A percentile compares a stretch with the other conserved stretches of the same genome.
phyloP scores from a whole-genome alignment of 768 basidiomycete genomes.

The Hysterangium stoloniferum region DNA sequence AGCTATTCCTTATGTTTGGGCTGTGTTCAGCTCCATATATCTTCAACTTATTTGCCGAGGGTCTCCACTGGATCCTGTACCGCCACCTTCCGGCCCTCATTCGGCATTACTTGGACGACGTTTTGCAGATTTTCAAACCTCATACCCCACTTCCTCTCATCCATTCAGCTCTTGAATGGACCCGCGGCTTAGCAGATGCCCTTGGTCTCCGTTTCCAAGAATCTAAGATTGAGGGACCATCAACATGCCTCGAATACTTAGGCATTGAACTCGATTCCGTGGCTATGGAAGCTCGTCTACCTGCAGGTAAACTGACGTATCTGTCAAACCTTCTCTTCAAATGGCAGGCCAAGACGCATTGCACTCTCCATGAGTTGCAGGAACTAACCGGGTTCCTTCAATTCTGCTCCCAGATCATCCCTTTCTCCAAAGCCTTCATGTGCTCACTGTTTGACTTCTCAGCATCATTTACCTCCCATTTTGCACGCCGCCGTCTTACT shows the following conservation, averaged over 20 bases:
- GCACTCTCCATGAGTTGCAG: too few species aligned
- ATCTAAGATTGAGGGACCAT: conserved; percentile 26
- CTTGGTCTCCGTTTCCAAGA: conserved; percentile 16
- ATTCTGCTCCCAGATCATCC: too few species aligned
- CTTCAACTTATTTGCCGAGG: conserved; percentile 33
- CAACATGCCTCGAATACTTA: too few species aligned
- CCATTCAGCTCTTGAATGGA: conserved; percentile 24
- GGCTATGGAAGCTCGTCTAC: conserved; percentile 27
- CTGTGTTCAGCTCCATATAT: conserved; percentile 29
- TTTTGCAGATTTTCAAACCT: too few species aligned
- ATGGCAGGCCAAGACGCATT: too few species aligned
- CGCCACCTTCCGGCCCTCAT: conserved; percentile 26
- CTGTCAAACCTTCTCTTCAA: conserved; percentile 17
- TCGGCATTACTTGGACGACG: conserved; percentile 30
- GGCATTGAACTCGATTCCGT: too few species aligned
- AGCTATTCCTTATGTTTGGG: conserved; percentile 28
- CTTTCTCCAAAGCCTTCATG: too few species aligned
- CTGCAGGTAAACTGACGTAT: conserved; percentile 23
- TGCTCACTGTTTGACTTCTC: too few species aligned
- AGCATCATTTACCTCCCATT: too few species aligned
- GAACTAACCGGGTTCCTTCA: too few species aligned
- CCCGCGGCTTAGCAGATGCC: too few species aligned
- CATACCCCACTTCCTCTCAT: conserved; percentile 2
- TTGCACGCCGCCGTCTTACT: too few species aligned
- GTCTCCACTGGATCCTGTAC: conserved; percentile 32